Conservation (phyloP, 179 eudicot species). For the Heliamphora pulchella region DNA sequence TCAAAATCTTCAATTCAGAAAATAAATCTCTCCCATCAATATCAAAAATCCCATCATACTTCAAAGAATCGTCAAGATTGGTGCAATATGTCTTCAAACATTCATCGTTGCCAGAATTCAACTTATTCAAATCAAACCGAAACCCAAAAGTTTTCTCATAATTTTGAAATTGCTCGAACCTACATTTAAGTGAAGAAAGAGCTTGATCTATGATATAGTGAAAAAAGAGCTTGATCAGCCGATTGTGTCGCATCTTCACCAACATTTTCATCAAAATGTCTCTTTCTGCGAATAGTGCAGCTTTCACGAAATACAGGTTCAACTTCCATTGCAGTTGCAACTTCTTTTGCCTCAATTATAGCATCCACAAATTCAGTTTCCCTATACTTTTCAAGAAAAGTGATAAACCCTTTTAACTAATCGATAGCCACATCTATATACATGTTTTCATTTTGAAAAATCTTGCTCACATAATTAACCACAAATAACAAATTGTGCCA, state of each 20-base stretch:
- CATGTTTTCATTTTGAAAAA: slow-evolving; percentile 12
- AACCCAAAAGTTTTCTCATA: neutral
- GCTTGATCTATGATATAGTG: no score
- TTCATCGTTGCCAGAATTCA: neutral
- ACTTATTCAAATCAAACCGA: neutral
- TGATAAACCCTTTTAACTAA: neutral
- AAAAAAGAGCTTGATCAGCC: no score
- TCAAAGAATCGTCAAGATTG: no score
- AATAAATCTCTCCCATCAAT: neutral
- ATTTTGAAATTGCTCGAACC: neutral
- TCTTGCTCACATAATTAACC: slow-evolving; percentile 14
- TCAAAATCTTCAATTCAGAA: neutral
- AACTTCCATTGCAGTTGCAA: slow-evolving; percentile 16
- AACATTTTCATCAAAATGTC: slow-evolving; percentile 24
- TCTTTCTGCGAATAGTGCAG: slow-evolving; percentile 11
- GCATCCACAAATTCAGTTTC: neutral
- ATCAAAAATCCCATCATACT: neutral
- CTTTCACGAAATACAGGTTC: slow-evolving; percentile 19
- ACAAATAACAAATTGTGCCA: neutral
- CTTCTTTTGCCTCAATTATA: slow-evolving; percentile 16
- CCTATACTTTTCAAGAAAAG: slow-evolving; percentile 6
- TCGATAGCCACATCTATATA: slow-evolving; percentile 5
- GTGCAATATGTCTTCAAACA: no score
- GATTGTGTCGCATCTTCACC: neutral
- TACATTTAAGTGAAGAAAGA: no score